These are phyloP conservation scores for Tulasnella sp. DNA, from an alignment of 768 basidiomycete species.

Conservation along the genomic window DNA sequence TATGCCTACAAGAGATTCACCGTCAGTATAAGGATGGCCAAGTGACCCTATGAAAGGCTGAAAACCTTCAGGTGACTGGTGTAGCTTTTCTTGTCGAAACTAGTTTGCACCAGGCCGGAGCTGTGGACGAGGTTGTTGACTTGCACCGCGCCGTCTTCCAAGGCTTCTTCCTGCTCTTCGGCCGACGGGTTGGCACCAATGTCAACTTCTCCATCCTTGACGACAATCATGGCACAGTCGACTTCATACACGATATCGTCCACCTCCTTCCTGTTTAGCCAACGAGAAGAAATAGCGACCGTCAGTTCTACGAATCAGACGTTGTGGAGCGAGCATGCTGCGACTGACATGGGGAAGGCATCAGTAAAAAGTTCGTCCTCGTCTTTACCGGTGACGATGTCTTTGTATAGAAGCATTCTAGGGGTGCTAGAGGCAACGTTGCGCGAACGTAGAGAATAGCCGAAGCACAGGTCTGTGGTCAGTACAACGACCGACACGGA, in stretches of 20 bases:
- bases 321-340: neutral
- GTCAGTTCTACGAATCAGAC: constrained; percentile 16
- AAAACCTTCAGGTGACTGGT: constrained; percentile 77
- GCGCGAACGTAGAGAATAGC: neutral
- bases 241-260: constrained; percentile 86
- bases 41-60: neutral
- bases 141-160: constrained; percentile 73
- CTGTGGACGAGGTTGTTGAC: constrained; percentile 93
- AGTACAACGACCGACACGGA: neutral
- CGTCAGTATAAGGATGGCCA: neutral
- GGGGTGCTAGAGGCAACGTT: neutral
- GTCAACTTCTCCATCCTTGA: constrained; percentile 83
- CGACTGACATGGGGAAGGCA: constrained; percentile 79
- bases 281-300: neutral
- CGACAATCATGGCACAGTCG: constrained; percentile 68
- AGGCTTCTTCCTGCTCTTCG: constrained; percentile 79
- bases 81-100: constrained; percentile 91
- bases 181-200: constrained; percentile 95
- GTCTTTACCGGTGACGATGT: constrained; percentile 68
- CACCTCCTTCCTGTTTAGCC: constrained; percentile 63
- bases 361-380: constrained; percentile 97
- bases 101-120: constrained; percentile 80
- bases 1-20: constrained; percentile 60
- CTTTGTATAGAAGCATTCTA: constrained; percentile 73
- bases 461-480: neutral